A percentile compares a stretch with the other conserved stretches of the same genome.
Conservation (phyloP, 208 protist species). For the Zelonia costaricensis region DNA sequence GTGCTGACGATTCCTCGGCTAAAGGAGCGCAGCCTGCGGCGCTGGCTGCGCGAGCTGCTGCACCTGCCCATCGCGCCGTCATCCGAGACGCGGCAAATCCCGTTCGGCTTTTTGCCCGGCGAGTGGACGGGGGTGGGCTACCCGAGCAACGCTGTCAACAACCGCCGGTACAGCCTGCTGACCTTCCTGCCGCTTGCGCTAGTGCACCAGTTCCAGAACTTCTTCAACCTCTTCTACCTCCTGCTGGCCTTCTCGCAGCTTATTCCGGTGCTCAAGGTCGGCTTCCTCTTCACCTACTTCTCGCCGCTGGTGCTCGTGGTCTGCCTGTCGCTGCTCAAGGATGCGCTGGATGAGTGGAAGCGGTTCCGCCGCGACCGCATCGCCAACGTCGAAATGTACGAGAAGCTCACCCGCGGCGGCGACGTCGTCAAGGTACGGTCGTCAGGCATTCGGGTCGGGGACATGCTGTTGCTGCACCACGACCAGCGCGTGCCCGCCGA, state of each 20-base stretch:
- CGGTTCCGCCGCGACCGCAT: conserved; percentile 87
- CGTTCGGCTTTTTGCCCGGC: conserved; percentile 40
- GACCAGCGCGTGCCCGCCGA: conserved; percentile 97
- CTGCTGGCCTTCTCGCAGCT: conserved; percentile 87
- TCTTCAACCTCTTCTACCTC: conserved; percentile 90
- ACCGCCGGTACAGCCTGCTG: conserved; percentile 72
- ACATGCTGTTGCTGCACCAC: conserved; percentile 92
- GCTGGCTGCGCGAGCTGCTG: conserved; percentile 26
- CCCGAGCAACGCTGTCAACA: conserved; percentile 79
- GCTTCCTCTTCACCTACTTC: conserved; percentile 96
- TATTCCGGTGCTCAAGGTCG: conserved; percentile 75
- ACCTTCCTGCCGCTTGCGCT: conserved; percentile 83
- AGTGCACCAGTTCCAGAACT: conserved; percentile 73
- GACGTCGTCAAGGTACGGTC: conserved; percentile 51
- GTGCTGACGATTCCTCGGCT: conserved; percentile 24
- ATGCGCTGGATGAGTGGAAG: conserved; percentile 95
- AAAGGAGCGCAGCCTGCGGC: conserved; percentile 14
- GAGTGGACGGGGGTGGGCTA: conserved; percentile 55
- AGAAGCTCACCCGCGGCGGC: conserved; percentile 58
- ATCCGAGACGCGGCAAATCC: conserved; percentile 43
- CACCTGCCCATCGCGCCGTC: conserved; percentile 33
- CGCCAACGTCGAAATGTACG: conserved; percentile 78
- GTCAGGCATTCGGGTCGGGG: conserved; percentile 93
- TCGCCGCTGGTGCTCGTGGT: conserved; percentile 94
- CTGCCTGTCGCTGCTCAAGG: conserved; percentile 90